Percentiles rank a stretch among this genome's conserved stretches.
Conservation (phyloP, 139 green algal genomes). For the Chlorella sp. region DNA sequence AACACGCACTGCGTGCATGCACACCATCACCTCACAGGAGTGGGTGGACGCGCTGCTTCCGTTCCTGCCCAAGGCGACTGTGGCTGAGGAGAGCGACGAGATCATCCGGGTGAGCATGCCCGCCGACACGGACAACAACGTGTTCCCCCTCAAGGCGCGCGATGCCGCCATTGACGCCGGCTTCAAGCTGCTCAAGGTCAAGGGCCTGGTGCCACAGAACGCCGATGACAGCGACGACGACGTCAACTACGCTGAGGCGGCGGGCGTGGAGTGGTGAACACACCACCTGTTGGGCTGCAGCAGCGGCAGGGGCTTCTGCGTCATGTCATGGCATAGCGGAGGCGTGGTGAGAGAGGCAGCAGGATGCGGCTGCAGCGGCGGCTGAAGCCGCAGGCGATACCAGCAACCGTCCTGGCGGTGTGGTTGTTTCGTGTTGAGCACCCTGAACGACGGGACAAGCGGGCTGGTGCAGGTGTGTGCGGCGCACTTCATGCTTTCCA, state of each 20-base stretch:
- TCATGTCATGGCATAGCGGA: no score
- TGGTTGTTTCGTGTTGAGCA: no score
- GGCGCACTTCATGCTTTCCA: no score
- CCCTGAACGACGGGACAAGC: no score
- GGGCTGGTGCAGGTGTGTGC: neutral
- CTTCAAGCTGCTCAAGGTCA: conserved; percentile 59
- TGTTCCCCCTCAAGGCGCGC: conserved; percentile 71
- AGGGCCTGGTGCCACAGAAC: conserved; percentile 57
- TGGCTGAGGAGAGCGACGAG: conserved; percentile 43
- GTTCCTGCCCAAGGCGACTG: conserved; percentile 16
- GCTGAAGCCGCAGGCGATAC: no score
- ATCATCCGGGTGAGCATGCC: conserved; percentile 39
- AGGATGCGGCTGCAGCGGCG: no score
- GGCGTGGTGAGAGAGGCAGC: no score
- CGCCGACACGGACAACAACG: conserved; percentile 35
- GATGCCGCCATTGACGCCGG: conserved; percentile 52
- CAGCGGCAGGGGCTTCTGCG: no score
- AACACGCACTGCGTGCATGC: no score
- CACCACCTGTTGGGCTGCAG: no score
- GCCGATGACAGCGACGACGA: conserved; percentile 55
- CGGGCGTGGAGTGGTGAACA: conserved; percentile 12
- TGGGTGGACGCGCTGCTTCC: conserved; percentile 29
- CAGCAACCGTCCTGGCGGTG: no score
- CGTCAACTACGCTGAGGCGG: conserved; percentile 44
- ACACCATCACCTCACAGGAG: no score